These are phyloP conservation scores for Quambalaria eucalypti DNA, from an alignment of 1,284 basidiomycete species.

Conservation along the genomic window DNA sequence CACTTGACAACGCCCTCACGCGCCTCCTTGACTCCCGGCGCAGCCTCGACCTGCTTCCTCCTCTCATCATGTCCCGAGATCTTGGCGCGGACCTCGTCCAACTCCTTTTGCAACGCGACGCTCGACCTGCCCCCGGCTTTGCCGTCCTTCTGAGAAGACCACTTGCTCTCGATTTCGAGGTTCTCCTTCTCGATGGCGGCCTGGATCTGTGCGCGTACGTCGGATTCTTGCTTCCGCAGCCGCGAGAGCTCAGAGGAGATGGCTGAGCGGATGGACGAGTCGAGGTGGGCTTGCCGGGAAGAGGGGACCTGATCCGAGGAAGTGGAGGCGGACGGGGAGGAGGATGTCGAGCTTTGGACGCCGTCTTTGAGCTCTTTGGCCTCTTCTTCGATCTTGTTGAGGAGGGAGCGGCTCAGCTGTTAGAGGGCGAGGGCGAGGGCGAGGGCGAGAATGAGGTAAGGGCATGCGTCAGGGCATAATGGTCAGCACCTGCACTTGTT, in stretches of 20 bases:
- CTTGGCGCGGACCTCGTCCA: conserved; percentile 50
- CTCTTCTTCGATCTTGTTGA: neutral
- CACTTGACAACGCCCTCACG: conserved; percentile 61
- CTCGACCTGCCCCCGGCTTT: conserved; percentile 30
- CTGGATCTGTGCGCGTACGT: conserved; percentile 33
- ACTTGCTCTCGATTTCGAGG: conserved; percentile 25
- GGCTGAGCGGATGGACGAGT: conserved; percentile 30
- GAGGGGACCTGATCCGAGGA: neutral
- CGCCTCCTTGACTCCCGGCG: conserved; percentile 56
- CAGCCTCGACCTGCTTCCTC: conserved; percentile 56
- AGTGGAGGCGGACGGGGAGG: neutral
- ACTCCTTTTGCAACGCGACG: conserved; percentile 28
- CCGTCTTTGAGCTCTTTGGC: conserved; percentile 1
- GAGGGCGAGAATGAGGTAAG: neutral
- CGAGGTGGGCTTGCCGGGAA: conserved; percentile 28
- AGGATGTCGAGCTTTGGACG: neutral
- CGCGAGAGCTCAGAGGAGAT: conserved; percentile 35
- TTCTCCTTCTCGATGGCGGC: conserved; percentile 39
- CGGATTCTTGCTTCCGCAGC: conserved; percentile 36
- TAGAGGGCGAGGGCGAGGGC: neutral
- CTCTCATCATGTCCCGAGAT: conserved; percentile 57
- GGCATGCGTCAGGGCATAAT: neutral
- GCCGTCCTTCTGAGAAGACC: conserved; percentile 8
- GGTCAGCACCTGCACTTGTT: neutral
- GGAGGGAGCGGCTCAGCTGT: neutral